Evolutionary conservation across 176 grass and related monocot genomes (phyloP).

Genomic region (Juncus inflexus): DNA sequence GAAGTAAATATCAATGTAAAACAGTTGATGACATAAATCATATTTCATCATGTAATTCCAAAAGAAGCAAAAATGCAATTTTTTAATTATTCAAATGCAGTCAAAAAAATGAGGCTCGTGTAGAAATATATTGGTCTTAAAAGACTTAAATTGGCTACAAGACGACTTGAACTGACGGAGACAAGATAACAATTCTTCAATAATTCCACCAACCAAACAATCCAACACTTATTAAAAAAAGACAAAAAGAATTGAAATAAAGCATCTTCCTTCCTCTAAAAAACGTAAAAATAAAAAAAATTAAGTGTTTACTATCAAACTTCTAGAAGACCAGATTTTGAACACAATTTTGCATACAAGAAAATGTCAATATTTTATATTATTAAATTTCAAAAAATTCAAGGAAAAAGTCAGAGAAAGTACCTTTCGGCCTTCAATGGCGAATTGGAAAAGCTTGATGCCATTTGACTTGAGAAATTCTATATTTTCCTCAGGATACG

Average conservation of each 20-base stretch:
- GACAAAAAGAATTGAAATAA: background rate
- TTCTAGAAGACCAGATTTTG: background rate
- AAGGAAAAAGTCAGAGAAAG: background rate
- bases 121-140: background rate
- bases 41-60: too few species aligned
- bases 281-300: too few species aligned
- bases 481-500: constrained; percentile 63
- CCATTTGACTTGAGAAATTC: constrained; percentile 51
- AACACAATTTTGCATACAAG: constrained; percentile 2
- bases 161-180: constrained; percentile 10
- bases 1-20: background rate
- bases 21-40: too few species aligned
- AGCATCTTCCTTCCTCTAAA: too few species aligned
- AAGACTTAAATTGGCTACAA: background rate
- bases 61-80: background rate
- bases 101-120: background rate
- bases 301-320: too few species aligned
- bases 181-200: constrained; percentile 23
- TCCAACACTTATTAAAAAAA: background rate
- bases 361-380: background rate
- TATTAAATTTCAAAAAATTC: background rate
- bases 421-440: constrained; percentile 78
- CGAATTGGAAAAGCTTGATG: constrained; percentile 67
- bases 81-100: background rate
- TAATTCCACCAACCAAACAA: constrained; percentile 3